phyloP scores from a whole-genome alignment of 495 filamentous ascomycete species.

The Neurospora pannonica region DNA sequence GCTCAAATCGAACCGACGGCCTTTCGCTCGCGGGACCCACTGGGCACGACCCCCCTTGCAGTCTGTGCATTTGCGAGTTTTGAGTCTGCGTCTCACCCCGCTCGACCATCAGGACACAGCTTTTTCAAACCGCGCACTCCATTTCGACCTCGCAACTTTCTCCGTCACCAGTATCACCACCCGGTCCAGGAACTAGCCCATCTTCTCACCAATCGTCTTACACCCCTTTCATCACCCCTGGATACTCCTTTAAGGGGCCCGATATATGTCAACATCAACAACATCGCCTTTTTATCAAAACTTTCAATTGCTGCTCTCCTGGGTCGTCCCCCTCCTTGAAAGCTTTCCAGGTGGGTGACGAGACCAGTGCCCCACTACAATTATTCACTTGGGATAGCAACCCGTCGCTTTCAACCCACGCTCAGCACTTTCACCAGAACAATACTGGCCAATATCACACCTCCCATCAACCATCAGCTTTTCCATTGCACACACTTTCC shows the following conservation, averaged over 20 bases:
- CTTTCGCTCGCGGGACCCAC: not conserved
- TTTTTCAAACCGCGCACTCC: conserved; percentile 3
- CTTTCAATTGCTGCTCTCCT: not conserved
- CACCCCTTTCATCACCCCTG: conserved; percentile 7
- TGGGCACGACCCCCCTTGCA: not conserved
- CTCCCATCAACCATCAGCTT: not conserved
- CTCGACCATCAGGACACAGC: conserved; percentile 14
- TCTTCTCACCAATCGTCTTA: conserved; percentile 23
- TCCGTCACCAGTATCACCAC: conserved; percentile 21
- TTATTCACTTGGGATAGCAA: not conserved
- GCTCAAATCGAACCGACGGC: not conserved
- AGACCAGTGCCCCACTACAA: not conserved
- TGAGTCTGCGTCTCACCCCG: conserved; percentile 11
- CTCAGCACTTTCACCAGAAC: not conserved
- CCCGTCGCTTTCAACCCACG: not conserved
- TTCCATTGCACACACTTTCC: not conserved
- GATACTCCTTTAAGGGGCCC: not conserved
- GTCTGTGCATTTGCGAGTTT: not conserved
- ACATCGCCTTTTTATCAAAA: not conserved
- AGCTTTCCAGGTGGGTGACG: not conserved
- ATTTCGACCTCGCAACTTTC: conserved; percentile 5
- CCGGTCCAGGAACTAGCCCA: conserved; percentile 1
- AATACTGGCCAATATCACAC: not conserved
- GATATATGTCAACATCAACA: not conserved
- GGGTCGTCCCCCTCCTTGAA: not conserved